A percentile compares a stretch with the other conserved stretches of the same genome.
Evolutionary conservation across 345 rosid genomes (phyloP).

Genomic region (Hypericum perforatum): DNA sequence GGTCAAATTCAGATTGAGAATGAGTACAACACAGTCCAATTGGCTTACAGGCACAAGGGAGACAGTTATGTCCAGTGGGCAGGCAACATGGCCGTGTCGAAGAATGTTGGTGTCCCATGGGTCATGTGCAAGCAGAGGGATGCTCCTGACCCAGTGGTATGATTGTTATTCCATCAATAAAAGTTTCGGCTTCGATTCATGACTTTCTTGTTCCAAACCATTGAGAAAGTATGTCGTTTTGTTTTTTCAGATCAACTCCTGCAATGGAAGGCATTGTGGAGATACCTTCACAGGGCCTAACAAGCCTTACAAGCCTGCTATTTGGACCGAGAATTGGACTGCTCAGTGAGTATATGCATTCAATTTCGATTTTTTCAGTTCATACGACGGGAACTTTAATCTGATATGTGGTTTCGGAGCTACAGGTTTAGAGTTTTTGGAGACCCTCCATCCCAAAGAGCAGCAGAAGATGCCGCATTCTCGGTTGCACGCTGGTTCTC

Average conservation of each 20-base stretch:
- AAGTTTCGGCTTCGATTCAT: background rate
- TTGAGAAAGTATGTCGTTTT: background rate
- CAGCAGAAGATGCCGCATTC: background rate
- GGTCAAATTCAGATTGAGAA: background rate
- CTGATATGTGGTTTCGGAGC: background rate
- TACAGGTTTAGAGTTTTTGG: background rate
- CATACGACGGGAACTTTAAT: background rate
- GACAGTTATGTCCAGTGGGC: background rate
- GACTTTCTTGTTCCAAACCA: background rate
- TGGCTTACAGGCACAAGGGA: background rate
- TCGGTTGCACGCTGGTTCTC: slow-evolving; percentile 3
- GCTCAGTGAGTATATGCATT: background rate
- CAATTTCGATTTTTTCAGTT: background rate
- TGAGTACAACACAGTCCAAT: background rate
- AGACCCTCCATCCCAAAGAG: background rate
- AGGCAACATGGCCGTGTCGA: slow-evolving; percentile 1
- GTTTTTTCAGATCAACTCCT: background rate
- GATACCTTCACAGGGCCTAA: background rate
- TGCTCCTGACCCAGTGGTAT: slow-evolving; percentile 3
- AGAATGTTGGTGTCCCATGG: background rate
- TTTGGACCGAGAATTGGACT: slow-evolving; percentile 6
- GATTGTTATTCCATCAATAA: background rate
- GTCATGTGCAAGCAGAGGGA: slow-evolving; percentile 2
- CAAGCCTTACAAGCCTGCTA: slow-evolving; percentile 5
- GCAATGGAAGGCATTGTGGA: slow-evolving; percentile 6